Evolutionary conservation across 1,284 basidiomycete species (phyloP).

Genomic region (Irpex sp.): DNA sequence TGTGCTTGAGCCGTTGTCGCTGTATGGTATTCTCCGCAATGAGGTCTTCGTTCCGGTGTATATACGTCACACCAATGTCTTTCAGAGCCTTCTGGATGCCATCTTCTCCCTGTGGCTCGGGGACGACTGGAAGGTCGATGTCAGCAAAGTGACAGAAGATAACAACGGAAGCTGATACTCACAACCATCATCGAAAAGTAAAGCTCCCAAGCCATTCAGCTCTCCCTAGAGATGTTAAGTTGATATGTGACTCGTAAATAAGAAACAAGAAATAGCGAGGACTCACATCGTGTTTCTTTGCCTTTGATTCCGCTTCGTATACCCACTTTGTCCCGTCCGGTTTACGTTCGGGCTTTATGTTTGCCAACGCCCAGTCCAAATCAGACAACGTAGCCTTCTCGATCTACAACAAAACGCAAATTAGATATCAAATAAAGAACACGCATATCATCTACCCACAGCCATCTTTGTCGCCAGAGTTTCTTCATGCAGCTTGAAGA

Average conservation of each 20-base stretch:
- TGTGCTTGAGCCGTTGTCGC: constrained; percentile 46
- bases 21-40: constrained; percentile 64
- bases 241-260: not conserved
- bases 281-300: constrained; percentile 48
- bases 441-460: constrained; percentile 32
- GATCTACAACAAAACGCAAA: constrained; percentile 40
- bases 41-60: constrained; percentile 67
- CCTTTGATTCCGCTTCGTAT: constrained; percentile 47
- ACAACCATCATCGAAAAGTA: constrained; percentile 59
- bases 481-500: constrained; percentile 74
- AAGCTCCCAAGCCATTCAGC: constrained; percentile 54
- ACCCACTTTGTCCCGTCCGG: constrained; percentile 33
- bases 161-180: not conserved
- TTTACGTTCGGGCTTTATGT: constrained; percentile 38
- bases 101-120: constrained; percentile 29
- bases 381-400: constrained; percentile 67
- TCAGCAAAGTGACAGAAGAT: not conserved
- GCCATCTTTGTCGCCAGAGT: constrained; percentile 68
- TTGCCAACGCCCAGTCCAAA: constrained; percentile 72
- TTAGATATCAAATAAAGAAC: too few species aligned
- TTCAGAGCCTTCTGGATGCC: constrained; percentile 53
- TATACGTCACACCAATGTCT: constrained; percentile 58
- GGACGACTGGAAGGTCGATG: constrained; percentile 16
- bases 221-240: constrained; percentile 34
- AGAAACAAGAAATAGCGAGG: not conserved